Base-by-base conservation (phyloP, 1,284 basidiomycete species). In the Malassezia nana region DNA sequence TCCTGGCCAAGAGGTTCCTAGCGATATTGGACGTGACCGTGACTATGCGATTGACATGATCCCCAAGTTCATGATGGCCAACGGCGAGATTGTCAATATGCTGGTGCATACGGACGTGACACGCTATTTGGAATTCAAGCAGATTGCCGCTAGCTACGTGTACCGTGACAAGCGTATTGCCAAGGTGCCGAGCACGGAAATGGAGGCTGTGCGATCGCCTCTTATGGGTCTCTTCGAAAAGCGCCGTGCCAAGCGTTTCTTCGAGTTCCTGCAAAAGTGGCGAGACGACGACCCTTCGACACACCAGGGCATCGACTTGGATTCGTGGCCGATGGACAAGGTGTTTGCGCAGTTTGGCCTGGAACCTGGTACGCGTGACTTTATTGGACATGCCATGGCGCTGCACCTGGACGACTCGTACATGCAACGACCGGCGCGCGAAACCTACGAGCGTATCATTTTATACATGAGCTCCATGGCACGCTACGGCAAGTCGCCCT, bases 201-300 rank as follows among this genome's bases (percentile, higher is more conserved):
- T 92, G 80, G 94, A 99, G 79, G 94, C 94, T 15, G 86, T 98
- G 48, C 85, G 79, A 76, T 89, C 86, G 64, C 85, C 89, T 20
- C 80, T 99, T 67, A 96, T 98, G 91, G 94, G 94, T 25, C 78
- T 98, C 32, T 98, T 98, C 69, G 94, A 99, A 81, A 99, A 99
- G 79, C 81, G 90, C 63, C 80, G 94, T 47, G 92, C 92, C 13
- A 94, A 92, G 81, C 95, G 94, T 76, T 99, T 99, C 80, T 98
- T 99, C 74, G 85, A 89, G 77, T 99, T 92, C 78, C 76, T 98
- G 60, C 94, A 98, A 78, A 81, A 81, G 64, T 98, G 90, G 89
- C 89, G 82, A 75, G 89, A 95, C 66, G 83, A 87, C 0, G 90
- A 98, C 75, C 88, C 90, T 29, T 79, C 84, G 41, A 98, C 92